These are phyloP conservation scores for Fusarium pseudoanthophilum DNA, from an alignment of 2,329 filamentous ascomycete genomes.

Conservation along the genomic window DNA sequence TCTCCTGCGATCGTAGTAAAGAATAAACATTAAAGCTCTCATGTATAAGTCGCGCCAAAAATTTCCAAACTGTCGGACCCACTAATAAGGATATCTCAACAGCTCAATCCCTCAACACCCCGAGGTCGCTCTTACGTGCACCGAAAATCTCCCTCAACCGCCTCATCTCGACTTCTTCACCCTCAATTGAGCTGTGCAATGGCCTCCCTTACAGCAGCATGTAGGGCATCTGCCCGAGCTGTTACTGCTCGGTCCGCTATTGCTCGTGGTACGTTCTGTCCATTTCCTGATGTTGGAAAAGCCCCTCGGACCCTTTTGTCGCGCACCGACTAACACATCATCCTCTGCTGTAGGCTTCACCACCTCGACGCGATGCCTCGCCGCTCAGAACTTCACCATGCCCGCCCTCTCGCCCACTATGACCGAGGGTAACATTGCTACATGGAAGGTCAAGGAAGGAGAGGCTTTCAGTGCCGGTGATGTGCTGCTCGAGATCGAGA, in stretches of 20 bases:
- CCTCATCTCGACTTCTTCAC: slow-evolving; percentile 34
- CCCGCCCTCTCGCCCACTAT: slow-evolving; percentile 91
- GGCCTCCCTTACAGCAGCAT: slow-evolving; percentile 74
- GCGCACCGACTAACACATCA: slow-evolving; percentile 38
- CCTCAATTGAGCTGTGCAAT: slow-evolving; percentile 56
- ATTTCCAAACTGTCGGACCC: slow-evolving; percentile 47
- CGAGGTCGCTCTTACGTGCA: slow-evolving; percentile 37
- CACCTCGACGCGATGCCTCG: slow-evolving; percentile 70
- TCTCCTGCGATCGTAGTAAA: neutral
- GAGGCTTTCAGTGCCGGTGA: slow-evolving; percentile 85
- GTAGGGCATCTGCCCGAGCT: slow-evolving; percentile 71
- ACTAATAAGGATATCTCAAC: slow-evolving; percentile 21
- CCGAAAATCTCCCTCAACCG: slow-evolving; percentile 28
- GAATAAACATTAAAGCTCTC: slow-evolving; percentile 2
- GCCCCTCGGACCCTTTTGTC: slow-evolving; percentile 40
- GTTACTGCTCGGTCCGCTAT: slow-evolving; percentile 59
- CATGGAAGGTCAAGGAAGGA: slow-evolving; percentile 88
- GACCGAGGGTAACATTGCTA: slow-evolving; percentile 90
- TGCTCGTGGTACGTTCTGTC: slow-evolving; percentile 66
- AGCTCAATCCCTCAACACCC: slow-evolving; percentile 38
- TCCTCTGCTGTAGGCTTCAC: slow-evolving; percentile 65
- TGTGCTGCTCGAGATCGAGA: slow-evolving; percentile 91
- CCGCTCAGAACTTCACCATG: slow-evolving; percentile 90
- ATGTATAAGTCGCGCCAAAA: slow-evolving; percentile 43
- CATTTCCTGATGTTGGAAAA: slow-evolving; percentile 12